Percentiles rank a stretch among this genome's conserved stretches.
Evolutionary conservation across 768 basidiomycete species (phyloP).

Genomic region (Fistulinella prunicolor): DNA sequence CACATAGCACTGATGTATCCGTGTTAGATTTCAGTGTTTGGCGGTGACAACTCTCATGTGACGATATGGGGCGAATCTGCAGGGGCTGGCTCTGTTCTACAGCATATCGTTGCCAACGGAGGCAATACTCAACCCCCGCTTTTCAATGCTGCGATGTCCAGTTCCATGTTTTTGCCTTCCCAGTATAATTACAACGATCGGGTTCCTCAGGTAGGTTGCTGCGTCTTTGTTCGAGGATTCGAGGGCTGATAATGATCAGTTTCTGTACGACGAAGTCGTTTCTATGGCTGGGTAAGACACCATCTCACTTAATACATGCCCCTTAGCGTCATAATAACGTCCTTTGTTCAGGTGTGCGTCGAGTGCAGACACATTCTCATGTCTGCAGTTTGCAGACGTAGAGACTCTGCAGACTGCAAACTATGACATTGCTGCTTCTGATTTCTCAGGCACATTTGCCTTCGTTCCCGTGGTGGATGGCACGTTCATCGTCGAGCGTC

Average conservation of each 20-base stretch:
- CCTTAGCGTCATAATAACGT: constrained; percentile 2
- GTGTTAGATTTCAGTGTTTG: constrained; percentile 31
- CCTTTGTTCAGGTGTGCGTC: constrained; percentile 30
- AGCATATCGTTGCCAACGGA: constrained; percentile 34
- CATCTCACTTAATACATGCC: neutral
- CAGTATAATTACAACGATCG: constrained; percentile 35
- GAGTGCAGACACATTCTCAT: constrained; percentile 35
- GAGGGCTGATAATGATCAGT: constrained; percentile 6
- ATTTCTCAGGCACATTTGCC: constrained; percentile 38
- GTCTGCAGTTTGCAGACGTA: constrained; percentile 37
- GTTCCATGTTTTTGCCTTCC: constrained; percentile 31
- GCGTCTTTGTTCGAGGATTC: neutral
- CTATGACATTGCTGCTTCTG: constrained; percentile 25
- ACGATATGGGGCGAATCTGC: constrained; percentile 38
- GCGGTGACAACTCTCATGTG: constrained; percentile 32
- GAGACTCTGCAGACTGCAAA: constrained; percentile 35
- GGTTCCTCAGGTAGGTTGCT: constrained; percentile 24
- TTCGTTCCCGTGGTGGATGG: constrained; percentile 50
- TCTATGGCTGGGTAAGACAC: neutral
- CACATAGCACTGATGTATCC: neutral
- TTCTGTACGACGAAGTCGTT: constrained; percentile 13
- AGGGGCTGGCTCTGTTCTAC: constrained; percentile 34
- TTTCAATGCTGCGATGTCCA: constrained; percentile 33
- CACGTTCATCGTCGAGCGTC: constrained; percentile 42
- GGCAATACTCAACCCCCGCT: constrained; percentile 34